These are phyloP conservation scores for Aspergillus flavus DNA, from an alignment of 2,329 filamentous ascomycete genomes.

Conservation along the genomic window DNA sequence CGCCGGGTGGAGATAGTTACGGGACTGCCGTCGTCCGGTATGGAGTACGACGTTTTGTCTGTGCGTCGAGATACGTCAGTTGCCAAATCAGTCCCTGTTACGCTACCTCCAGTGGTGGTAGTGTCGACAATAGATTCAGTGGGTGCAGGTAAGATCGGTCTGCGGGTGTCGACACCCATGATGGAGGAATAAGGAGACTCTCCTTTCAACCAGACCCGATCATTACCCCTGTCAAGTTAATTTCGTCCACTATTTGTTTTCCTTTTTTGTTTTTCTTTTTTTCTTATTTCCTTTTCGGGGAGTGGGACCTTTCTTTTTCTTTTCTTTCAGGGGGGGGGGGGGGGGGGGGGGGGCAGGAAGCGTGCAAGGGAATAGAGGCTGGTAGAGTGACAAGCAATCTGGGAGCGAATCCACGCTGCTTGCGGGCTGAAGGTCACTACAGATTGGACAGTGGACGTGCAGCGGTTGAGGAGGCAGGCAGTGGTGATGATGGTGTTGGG, in stretches of 20 bases:
- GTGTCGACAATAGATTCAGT: slow-evolving; percentile 54
- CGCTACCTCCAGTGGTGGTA: slow-evolving; percentile 42
- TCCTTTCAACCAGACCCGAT: slow-evolving; percentile 35
- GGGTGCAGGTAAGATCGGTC: slow-evolving; percentile 52
- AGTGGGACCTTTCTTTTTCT: not conserved
- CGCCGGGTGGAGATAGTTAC: slow-evolving; percentile 80
- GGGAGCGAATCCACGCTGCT: slow-evolving; percentile 19
- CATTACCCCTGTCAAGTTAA: slow-evolving; percentile 33
- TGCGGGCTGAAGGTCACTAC: slow-evolving; percentile 23
- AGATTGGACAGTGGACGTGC: slow-evolving; percentile 23
- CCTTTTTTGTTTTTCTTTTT: not conserved
- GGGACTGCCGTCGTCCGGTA: slow-evolving; percentile 65
- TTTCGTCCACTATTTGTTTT: not conserved
- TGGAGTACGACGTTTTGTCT: slow-evolving; percentile 54
- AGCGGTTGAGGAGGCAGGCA: slow-evolving; percentile 16
- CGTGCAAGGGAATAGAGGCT: slow-evolving; percentile 14
- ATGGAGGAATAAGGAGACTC: slow-evolving; percentile 27
- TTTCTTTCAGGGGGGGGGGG: slow-evolving; percentile 1
- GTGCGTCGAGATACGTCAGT: slow-evolving; percentile 54
- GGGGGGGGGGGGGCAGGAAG: slow-evolving; percentile 10
- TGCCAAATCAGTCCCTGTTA: slow-evolving; percentile 50
- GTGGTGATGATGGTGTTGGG: slow-evolving; percentile 21
- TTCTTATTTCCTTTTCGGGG: not conserved
- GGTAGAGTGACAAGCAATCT: slow-evolving; percentile 9
- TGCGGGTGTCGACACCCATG: slow-evolving; percentile 54